Base-by-base conservation (phyloP, 1,284 basidiomycete genomes). In the Apiotrichum sp. region DNA sequence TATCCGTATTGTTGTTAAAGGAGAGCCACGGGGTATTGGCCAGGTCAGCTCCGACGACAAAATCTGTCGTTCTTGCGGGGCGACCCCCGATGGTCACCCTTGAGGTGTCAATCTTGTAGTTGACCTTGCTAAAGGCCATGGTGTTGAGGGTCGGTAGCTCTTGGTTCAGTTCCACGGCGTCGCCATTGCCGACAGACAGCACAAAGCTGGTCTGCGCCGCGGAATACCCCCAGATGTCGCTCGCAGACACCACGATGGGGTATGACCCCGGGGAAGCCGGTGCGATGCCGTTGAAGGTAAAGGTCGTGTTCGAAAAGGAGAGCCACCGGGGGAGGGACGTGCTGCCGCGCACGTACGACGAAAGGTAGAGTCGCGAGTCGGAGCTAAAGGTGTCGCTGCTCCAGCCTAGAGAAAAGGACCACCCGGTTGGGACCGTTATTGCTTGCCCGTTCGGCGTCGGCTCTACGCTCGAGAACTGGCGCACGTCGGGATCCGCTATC, bases 381-480 rank as follows among this genome's bases (percentile, higher is more conserved):
- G 51, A 47, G 11, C 65, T 48, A 57, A 76, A 75, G 3, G 75
- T 76, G 42, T 71, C 65, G 46, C 74, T 73, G 48, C 74, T 71
- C 65, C 80, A 81, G 5, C 80, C 80, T 42, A 83, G 70, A 10
- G 80, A 79, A 66, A 83, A 83, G 3, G 79, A 80, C 79, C 80
- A 69, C 70, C 74, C 55, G 59, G 75, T 72, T 3, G 72, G 75
- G 11, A 79, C 65, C 36, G 71, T 68, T 3, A 78, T 72, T 34
- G 73, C 77, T 14, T 62, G 64, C 32, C 62, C 62, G n/a, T 61
- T 73, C 31, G 71, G 73, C 31, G 75, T 64, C 22, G 65, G 54
- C 7, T 61, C 58, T 45, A 64, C 77, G 33, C 70, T 76, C 32
- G 69, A 58, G 56, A 70, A 72, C 10, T 70, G 68, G 50, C 67